phyloP scores from a whole-genome alignment of 2,329 filamentous ascomycete species.

The Fusarium dimerum region DNA sequence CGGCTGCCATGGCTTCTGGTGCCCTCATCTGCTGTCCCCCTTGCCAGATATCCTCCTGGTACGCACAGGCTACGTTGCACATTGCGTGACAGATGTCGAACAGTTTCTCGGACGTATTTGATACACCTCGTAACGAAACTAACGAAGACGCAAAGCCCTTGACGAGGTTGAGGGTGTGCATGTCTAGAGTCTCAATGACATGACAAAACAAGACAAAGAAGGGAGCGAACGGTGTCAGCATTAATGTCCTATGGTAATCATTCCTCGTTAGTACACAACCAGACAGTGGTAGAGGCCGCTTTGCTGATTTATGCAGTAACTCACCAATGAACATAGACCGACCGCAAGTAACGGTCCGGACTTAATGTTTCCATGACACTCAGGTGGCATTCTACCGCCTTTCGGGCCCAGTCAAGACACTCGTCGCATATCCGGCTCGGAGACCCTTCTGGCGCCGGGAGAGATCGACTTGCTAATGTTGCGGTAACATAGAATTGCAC shows the following conservation, averaged over 20 bases:
- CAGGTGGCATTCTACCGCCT: not conserved
- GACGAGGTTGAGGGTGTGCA: conserved; percentile 55
- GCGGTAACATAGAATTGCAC: not conserved
- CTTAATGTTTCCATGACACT: not conserved
- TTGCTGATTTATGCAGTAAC: not conserved
- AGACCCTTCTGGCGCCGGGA: not conserved
- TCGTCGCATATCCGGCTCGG: not conserved
- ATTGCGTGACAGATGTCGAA: conserved; percentile 62
- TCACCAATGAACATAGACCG: conserved; percentile 53
- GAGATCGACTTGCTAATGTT: not conserved
- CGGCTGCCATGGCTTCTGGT: not conserved
- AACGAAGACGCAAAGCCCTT: conserved; percentile 58
- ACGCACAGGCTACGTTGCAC: conserved; percentile 50
- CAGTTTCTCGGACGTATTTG: conserved; percentile 59
- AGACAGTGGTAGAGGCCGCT: too few species aligned
- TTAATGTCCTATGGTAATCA: conserved; percentile 42
- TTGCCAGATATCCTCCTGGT: not conserved
- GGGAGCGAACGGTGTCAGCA: conserved; percentile 58
- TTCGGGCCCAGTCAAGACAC: not conserved
- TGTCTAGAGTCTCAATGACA: conserved; percentile 53
- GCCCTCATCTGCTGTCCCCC: not conserved
- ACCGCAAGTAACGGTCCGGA: conserved; percentile 38
- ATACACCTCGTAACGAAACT: conserved; percentile 49
- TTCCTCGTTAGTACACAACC: not conserved
- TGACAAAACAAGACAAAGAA: conserved; percentile 61